phyloP scores from a whole-genome alignment of 2,329 filamentous ascomycete genomes.

The Stagonosporopsis cucurbitacearum region DNA sequence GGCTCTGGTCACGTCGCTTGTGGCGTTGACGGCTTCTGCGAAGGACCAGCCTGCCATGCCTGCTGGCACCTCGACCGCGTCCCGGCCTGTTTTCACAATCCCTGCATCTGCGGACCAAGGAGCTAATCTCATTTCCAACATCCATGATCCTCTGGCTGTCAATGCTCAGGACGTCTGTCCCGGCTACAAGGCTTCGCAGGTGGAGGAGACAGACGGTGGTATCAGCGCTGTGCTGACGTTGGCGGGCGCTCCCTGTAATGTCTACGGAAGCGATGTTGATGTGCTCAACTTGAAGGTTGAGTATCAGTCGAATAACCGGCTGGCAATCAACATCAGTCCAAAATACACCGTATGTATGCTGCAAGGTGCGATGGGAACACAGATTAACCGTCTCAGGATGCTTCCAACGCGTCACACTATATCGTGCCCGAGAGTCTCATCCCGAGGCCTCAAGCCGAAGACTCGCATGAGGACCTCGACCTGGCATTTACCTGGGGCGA shows the following conservation, averaged over 20 bases:
- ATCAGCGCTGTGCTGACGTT: conserved; percentile 60
- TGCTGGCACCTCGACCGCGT: conserved; percentile 40
- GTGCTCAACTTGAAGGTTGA: conserved; percentile 71
- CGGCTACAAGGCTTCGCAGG: conserved; percentile 62
- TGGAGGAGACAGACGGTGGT: conserved; percentile 55
- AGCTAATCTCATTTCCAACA: conserved; percentile 62
- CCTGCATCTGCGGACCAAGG: conserved; percentile 46
- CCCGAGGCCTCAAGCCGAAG: conserved; percentile 60
- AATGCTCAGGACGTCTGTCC: conserved; percentile 69
- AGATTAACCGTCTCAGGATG: conserved; percentile 40
- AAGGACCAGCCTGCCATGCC: conserved; percentile 23
- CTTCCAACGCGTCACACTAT: conserved; percentile 71
- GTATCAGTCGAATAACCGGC: conserved; percentile 68
- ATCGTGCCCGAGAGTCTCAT: conserved; percentile 69
- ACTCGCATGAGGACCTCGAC: conserved; percentile 49
- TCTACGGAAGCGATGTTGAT: conserved; percentile 77
- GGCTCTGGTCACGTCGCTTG: conserved; percentile 31
- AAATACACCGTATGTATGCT: conserved; percentile 58
- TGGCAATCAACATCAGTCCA: conserved; percentile 75
- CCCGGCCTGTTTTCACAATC: conserved; percentile 46
- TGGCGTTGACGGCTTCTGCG: conserved; percentile 30
- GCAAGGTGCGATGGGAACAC: conserved; percentile 11
- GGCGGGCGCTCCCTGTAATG: conserved; percentile 68
- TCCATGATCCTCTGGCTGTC: conserved; percentile 67
- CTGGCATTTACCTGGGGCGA: conserved; percentile 61